A percentile compares a stretch with the other conserved stretches of the same genome.
Conservation (phyloP, 257 asterid species). For the Pogostemon cablin region DNA sequence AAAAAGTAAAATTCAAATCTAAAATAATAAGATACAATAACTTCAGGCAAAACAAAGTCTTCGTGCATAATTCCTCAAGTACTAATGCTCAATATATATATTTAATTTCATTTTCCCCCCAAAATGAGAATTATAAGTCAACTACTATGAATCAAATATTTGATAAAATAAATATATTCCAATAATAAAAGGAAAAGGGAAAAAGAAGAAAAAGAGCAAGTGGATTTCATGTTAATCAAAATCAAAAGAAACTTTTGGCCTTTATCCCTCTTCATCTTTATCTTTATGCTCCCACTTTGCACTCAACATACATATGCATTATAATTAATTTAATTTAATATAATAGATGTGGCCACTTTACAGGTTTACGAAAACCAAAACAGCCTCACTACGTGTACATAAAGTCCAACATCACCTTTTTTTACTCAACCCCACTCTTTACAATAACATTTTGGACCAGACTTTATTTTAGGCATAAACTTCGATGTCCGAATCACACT, state of each 20-base stretch:
- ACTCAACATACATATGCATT: slow-evolving; percentile 45
- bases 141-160: neutral
- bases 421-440: slow-evolving; percentile 25
- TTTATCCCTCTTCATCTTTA: slow-evolving; percentile 40
- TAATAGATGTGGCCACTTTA: slow-evolving; percentile 7
- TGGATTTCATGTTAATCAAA: slow-evolving; percentile 42
- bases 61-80: too few relatives aligned
- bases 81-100: too few relatives aligned
- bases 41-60: too few relatives aligned
- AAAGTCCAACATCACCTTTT: slow-evolving; percentile 63
- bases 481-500: too few relatives aligned
- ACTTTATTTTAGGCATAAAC: too few relatives aligned
- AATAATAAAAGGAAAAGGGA: neutral
- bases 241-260: slow-evolving; percentile 41
- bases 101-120: too few relatives aligned
- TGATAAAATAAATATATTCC: neutral
- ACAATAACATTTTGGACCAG: too few relatives aligned
- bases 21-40: too few relatives aligned
- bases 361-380: slow-evolving; percentile 32
- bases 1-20: too few relatives aligned
- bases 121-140: slow-evolving; percentile 22
- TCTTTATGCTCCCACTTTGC: slow-evolving; percentile 60
- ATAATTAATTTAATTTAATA: too few relatives aligned
- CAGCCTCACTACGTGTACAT: slow-evolving; percentile 61
- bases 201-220: slow-evolving; percentile 24